Percentiles rank a stretch among this genome's conserved stretches.
Conservation (phyloP, 495 filamentous ascomycete genomes). For the Penicillium diatomitis region DNA sequence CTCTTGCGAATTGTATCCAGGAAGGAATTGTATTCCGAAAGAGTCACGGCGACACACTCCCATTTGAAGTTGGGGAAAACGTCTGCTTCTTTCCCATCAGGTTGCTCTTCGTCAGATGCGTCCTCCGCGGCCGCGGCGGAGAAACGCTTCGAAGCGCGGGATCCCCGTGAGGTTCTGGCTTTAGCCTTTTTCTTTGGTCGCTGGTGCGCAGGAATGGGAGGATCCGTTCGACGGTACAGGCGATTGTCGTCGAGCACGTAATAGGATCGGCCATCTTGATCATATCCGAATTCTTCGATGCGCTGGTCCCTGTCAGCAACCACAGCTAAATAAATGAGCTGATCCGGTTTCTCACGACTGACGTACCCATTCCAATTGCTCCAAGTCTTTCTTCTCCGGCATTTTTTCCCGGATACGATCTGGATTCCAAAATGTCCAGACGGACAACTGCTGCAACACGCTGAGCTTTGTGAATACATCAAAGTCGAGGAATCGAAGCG, state of each 20-base stretch:
- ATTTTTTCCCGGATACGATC: slow-evolving; percentile 81
- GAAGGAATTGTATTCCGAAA: slow-evolving; percentile 67
- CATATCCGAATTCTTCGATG: slow-evolving; percentile 86
- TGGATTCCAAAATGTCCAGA: slow-evolving; percentile 79
- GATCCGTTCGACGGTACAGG: slow-evolving; percentile 75
- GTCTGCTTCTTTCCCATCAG: slow-evolving; percentile 14
- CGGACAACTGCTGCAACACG: slow-evolving; percentile 81
- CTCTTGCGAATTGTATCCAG: slow-evolving; percentile 60
- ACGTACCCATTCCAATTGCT: slow-evolving; percentile 78
- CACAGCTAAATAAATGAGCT: no score
- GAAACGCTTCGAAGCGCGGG: slow-evolving; percentile 64
- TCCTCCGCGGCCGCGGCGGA: slow-evolving; percentile 42
- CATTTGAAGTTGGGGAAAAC: slow-evolving; percentile 49
- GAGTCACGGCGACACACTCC: slow-evolving; percentile 80
- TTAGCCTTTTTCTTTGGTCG: slow-evolving; percentile 65
- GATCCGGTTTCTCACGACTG: neutral
- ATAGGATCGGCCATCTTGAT: slow-evolving; percentile 73
- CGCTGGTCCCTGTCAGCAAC: slow-evolving; percentile 43
- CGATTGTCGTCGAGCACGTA: slow-evolving; percentile 92
- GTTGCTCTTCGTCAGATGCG: slow-evolving; percentile 47
- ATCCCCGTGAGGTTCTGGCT: slow-evolving; percentile 60
- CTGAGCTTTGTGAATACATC: slow-evolving; percentile 82
- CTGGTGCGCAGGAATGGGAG: slow-evolving; percentile 45
- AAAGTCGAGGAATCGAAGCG: slow-evolving; percentile 67
- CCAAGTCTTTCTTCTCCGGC: slow-evolving; percentile 68